These are phyloP conservation scores for Arxiozyma slooffiae DNA, from an alignment of 1,139 yeast species.

Conservation along the genomic window DNA sequence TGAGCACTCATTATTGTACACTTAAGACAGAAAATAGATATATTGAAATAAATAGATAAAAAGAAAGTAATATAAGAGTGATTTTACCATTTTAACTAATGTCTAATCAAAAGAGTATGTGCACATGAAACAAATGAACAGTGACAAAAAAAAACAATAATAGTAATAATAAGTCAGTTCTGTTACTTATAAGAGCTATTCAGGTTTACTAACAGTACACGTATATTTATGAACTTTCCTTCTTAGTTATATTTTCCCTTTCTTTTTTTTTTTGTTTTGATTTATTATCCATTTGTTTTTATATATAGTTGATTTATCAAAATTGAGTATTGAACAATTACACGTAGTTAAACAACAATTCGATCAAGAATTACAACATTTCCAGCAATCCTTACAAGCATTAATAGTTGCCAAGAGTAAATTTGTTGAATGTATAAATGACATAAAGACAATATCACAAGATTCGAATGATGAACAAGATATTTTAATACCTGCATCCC, in stretches of 20 bases:
- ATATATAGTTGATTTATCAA: constrained; percentile 45
- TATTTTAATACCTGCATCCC: constrained; percentile 76
- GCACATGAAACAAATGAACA: not conserved
- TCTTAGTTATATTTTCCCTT: not conserved
- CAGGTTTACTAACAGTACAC: constrained; percentile 2
- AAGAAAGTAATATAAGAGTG: not conserved
- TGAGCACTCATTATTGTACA: too few species aligned
- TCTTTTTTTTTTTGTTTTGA: not conserved
- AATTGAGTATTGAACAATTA: constrained; percentile 73
- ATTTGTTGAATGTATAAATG: constrained; percentile 69
- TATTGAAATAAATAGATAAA: not conserved
- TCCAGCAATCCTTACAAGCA: constrained; percentile 76
- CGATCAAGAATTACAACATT: constrained; percentile 77
- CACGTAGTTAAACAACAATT: constrained; percentile 75
- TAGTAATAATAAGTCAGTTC: too few species aligned
- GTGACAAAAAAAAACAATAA: too few species aligned
- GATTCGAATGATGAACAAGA: constrained; percentile 39
- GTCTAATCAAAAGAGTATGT: constrained; percentile 23
- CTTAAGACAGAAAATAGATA: too few species aligned
- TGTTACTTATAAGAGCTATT: not conserved
- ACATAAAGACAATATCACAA: constrained; percentile 50
- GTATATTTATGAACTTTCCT: not conserved
- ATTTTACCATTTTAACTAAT: constrained; percentile 5
- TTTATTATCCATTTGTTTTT: not conserved
- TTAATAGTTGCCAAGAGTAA: constrained; percentile 74